Base-by-base conservation (phyloP, 1,284 basidiomycete genomes). In the Tetrapyrgos nigripes region DNA sequence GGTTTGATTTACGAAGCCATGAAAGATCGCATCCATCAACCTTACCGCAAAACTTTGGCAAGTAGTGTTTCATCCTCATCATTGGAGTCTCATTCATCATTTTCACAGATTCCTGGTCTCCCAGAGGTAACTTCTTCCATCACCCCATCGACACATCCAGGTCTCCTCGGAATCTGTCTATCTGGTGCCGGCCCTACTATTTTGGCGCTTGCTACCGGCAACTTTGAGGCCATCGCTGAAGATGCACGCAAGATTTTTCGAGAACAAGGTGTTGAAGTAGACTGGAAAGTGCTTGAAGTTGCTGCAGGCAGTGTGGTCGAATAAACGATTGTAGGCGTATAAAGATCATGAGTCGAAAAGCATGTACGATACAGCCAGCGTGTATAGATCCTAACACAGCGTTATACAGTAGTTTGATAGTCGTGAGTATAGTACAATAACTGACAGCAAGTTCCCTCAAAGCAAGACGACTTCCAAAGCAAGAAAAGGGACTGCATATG, bases 141-240 rank as follows among this genome's bases (percentile, higher is more conserved):
- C 56, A 97, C 95, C 0, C 96, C 96, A 5, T 69, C 83, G 14
- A 89, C 92, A 1, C 96, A 99, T 75, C 93, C 94, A 0, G 97
- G 97, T 11, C 80, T 99, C 3, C 83, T 99, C 19, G 97, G 97
- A 5, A 98, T 99, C 63, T 99, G 97, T 73, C 86, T 99, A 28
- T 98, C 96, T 1, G 97, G 97, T 8, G 97, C 97, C 1, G 97
- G 97, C 0, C 97, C 97, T 1, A 98, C 97, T 2, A 98, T 99
- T 65, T 84, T 99, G 57, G 97, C 97, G 0, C 85, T 99, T n/a
- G 96, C 97, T 0, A 97, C 93, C 0, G 78, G 79, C 48, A 89
- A 90, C 43, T 97, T 92, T 66, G 91, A 95, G 55, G 78, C 78
- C 9, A 96, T 97, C 57, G 95, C 93, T 6, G 84, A 88, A 64